phyloP scores from a whole-genome alignment of 148 eudicot genomes.

The Chenopodium album region DNA sequence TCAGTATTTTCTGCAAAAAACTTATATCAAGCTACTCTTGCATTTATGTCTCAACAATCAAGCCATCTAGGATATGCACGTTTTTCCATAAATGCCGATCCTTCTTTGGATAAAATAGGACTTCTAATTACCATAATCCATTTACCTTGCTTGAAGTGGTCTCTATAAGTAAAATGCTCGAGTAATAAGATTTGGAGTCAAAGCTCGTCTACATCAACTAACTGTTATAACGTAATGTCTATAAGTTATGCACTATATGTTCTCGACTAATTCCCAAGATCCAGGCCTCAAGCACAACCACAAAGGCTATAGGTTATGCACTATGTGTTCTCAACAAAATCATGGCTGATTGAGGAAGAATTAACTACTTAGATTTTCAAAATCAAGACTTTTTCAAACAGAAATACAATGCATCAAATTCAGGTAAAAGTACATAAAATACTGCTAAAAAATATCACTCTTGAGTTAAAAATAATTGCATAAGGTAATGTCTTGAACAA shows the following conservation, averaged over 20 bases:
- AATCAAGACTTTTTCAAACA: neutral
- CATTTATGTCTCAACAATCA: slow-evolving; percentile 13
- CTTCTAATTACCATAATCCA: neutral
- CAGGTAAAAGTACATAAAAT: neutral
- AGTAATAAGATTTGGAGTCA: neutral
- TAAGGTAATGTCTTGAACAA: neutral
- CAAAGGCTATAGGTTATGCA: neutral
- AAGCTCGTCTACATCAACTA: neutral
- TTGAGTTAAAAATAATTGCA: neutral
- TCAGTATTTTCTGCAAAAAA: neutral
- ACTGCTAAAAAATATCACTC: neutral
- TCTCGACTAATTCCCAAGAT: neutral
- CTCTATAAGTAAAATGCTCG: neutral
- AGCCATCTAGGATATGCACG: neutral
- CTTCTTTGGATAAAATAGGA: neutral
- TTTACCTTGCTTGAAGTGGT: neutral
- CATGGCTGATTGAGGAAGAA: neutral
- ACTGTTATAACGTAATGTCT: too few species aligned
- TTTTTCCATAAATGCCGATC: slow-evolving; percentile 7
- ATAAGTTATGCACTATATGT: too few species aligned
- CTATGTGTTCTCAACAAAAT: neutral
- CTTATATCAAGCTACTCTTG: slow-evolving; percentile 6
- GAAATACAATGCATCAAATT: neutral
- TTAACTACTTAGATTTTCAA: neutral
- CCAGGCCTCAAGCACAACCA: neutral